Evolutionary conservation across 2,329 filamentous ascomycete species (phyloP), one percentile per base, ranked within the genome.

Genomic region (Elsinoe ampelina): DNA sequence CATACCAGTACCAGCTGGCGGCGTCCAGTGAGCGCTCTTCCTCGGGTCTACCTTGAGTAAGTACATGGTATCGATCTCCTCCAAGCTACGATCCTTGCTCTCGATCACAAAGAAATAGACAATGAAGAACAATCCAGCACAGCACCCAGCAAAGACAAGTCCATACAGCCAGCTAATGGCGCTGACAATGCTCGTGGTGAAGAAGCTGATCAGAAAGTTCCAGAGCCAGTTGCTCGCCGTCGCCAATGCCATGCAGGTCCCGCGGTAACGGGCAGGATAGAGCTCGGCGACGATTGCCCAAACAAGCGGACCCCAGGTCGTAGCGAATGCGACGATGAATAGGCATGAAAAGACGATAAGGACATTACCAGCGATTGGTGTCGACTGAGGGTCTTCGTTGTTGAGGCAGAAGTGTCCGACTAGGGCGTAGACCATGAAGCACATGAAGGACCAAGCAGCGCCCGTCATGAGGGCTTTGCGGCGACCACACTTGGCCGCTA

Each of bases 341-440:
- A 70, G 60, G 59, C 68, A 70, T 5, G 66, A 65, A 63, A 70
- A 70, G 45, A 69, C 66, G 50, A 70, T 69, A 39, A 70, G 62
- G 35, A 67, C 62, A 56, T 64, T 67, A 34, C 66, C 66, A 13
- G 67, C 62, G 10, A 61, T 60, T 3, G 63, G 62, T 12, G 63
- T 63, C 55, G 54, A 65, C 11, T 59, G 13, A 2, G 61, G 56
- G 39, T 63, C 65, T 11, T 58, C 20, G 3, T 62, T 57, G 56
- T 63, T 59, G 17, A 67, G 61, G n/a, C 60, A 55, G 45, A 64
- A 67, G 48, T 64, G 59, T 39, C 66, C 65, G 15, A 70, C 65
- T 17, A 65, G 66, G 5, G 68, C 62, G 59, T 84, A 78, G 59
- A 87, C 75, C 64, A 86, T 71, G 71, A 90, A 90, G 69, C 89